A percentile compares a stretch with the other conserved stretches of the same genome.
phyloP scores from a whole-genome alignment of 768 basidiomycete genomes.

The Chlorophyllum brunneum region DNA sequence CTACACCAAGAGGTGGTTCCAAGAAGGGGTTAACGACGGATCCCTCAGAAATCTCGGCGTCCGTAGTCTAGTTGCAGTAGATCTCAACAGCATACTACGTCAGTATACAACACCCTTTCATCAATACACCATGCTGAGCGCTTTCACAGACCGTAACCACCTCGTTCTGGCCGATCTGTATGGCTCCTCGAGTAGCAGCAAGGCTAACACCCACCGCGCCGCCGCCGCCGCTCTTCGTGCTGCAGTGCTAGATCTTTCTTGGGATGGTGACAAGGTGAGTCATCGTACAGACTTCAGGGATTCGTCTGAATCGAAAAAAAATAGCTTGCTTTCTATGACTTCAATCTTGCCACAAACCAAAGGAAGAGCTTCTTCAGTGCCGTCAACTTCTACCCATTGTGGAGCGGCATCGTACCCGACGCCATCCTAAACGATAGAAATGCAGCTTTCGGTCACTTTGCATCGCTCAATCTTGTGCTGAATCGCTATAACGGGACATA shows the following conservation, averaged over 20 bases:
- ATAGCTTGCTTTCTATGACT: slow-evolving; percentile 86
- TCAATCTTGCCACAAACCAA: slow-evolving; percentile 65
- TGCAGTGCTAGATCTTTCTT: slow-evolving; percentile 82
- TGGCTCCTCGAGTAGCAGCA: slow-evolving; percentile 36
- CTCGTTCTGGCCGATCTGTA: slow-evolving; percentile 60
- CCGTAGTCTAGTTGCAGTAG: slow-evolving; percentile 63
- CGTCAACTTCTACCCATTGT: slow-evolving; percentile 81
- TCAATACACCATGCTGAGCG: neutral
- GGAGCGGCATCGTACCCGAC: slow-evolving; percentile 80
- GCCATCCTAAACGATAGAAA: slow-evolving; percentile 54
- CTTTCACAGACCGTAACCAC: slow-evolving; percentile 59
- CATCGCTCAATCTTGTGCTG: slow-evolving; percentile 71
- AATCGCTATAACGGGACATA: slow-evolving; percentile 87
- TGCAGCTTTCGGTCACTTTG: slow-evolving; percentile 69
- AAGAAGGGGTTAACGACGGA: slow-evolving; percentile 30
- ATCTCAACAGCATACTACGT: slow-evolving; percentile 86
- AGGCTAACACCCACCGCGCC: slow-evolving; percentile 45
- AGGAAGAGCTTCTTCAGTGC: slow-evolving; percentile 66
- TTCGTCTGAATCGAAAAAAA: neutral
- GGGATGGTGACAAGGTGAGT: slow-evolving; percentile 66
- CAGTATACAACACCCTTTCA: slow-evolving; percentile 25
- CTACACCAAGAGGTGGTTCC: slow-evolving; percentile 50
- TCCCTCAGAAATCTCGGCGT: slow-evolving; percentile 71
- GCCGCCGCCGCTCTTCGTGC: slow-evolving; percentile 55
- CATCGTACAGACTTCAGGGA: too few relatives aligned